Evolutionary conservation across 169 alveolate genomes (phyloP).

Genomic region (Eimeria sp.): DNA sequence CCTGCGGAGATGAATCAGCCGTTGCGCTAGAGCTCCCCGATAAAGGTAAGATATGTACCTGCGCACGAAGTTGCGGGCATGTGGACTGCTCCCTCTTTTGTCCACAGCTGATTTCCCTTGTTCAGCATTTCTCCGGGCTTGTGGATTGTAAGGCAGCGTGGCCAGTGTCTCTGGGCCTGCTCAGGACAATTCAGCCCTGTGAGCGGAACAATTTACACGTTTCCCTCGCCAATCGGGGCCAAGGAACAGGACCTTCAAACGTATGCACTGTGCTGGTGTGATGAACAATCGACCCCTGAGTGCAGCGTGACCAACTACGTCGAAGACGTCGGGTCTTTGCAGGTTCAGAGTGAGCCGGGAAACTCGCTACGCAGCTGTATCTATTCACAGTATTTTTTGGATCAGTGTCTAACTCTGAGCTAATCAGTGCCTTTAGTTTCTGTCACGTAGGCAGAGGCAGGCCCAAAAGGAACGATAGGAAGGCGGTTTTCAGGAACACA

Average conservation of each 20-base stretch:
- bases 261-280: slow-evolving; percentile 79
- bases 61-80: not conserved
- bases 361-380: slow-evolving; percentile 1
- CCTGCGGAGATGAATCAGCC: slow-evolving; percentile 12
- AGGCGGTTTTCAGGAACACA: not conserved
- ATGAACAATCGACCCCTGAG: not conserved
- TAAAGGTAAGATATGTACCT: not conserved
- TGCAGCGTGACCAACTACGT: slow-evolving; percentile 39
- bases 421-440: not conserved
- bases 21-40: slow-evolving; percentile 16
- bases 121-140: not conserved
- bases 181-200: slow-evolving; percentile 11
- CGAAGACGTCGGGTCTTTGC: slow-evolving; percentile 40
- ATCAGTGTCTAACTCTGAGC: not conserved
- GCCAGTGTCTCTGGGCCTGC: not conserved
- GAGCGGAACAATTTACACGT: not conserved
- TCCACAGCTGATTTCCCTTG: not conserved
- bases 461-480: not conserved
- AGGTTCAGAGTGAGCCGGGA: slow-evolving; percentile 36
- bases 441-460: not conserved
- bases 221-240: slow-evolving; percentile 3
- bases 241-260: not conserved
- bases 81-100: not conserved
- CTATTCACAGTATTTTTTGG: not conserved
- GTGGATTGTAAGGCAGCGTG: not conserved